Evolutionary conservation across 768 basidiomycete species (phyloP), one percentile per base, ranked within the genome.

Genomic region (Leccinum boreale): DNA sequence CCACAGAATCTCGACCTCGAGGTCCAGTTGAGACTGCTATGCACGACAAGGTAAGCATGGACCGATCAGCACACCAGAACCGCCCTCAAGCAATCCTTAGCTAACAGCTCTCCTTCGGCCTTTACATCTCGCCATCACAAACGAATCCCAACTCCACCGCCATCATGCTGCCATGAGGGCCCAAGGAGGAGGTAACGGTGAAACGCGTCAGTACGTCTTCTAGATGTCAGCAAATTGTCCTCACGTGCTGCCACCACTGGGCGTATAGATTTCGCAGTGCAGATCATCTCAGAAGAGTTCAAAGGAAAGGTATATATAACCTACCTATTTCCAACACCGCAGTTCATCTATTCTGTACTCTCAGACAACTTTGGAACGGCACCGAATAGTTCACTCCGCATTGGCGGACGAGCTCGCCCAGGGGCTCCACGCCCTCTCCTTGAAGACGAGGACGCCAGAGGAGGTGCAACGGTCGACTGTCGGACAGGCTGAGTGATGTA

Each of bases 61-160:
- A 17, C 63, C 66, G 65, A 70, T 65, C 63, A 56, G 52, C 56
- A 36, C 59, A 60, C 61, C 65, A 63, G 61, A 61, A 58, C 63
- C 53, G 58, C 63, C 52, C 46, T 59, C 62, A 54, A 70, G 35
- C 60, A 48, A 63, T 50, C 60, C 59, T 60, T 69, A 93, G 92
- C 75, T 94, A 63, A 83, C 77, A 54, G 69, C 74, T 46, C 75
- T 83, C 51, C 77, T 94, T 55, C 75, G 78, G 64, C 91, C 92
- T 19, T 72, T 79, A 54, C 77, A 79, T 65, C 77, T 94, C 67
- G 78, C 68, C 54, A 86, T 94, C 68, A 79, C 79, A 35, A 94
- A 94, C 73, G 88, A 94, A 66, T 93, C 92, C 53, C 86, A 84
- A 82, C 80, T 89, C 75, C 92, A 94, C 73, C 82, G 88, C 67